Base-by-base conservation (phyloP, 352 stramenopile genomes). In the Globisporangium camurandrum region DNA sequence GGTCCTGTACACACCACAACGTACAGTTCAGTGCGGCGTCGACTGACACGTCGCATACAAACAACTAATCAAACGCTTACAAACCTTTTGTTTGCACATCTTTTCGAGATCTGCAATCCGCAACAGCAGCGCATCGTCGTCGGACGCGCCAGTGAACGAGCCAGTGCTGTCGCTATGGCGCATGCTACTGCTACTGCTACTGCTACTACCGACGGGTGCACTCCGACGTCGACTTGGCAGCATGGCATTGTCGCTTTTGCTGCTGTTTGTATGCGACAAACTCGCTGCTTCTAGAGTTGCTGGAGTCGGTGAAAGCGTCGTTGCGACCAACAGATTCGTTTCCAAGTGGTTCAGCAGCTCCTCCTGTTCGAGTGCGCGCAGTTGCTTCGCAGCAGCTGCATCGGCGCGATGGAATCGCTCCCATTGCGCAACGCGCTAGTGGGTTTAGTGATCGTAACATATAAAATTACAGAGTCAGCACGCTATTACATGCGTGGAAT, bases 21-120 rank as follows among this genome's bases (percentile, higher is more conserved):
- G 31, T 17, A 46, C 24, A 52, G 17, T 46, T 45, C n/a, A n/a
- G n/a, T n/a, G n/a, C n/a, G n/a, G n/a, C n/a, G n/a, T n/a, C n/a
- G n/a, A n/a, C n/a, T n/a, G n/a, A n/a, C n/a, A n/a, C n/a, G n/a
- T n/a, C n/a, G n/a, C n/a, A 47, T 1, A 4, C 34, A 46, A 22
- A 1, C 23, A 23, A n/a, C 34, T 43, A 34, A 23, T 39, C 34
- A 36, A 34, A n/a, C 24, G 19, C 5, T 9, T 8, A 46, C 56
- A 23, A 10, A 86, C 77, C 67, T 90, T 93, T 41, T 89, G 77
- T 42, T 86, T 87, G 64, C 66, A 77, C 9, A 66, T 56, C 56
- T 79, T 81, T 61, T 89, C 74, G 19, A 93, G 56, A 36, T 93
- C 81, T 7, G 64, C 63, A n/a, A 88, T 57, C 4, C 68, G 69